phyloP scores from a whole-genome alignment of 305 asterid species.

The Rubia balearica region DNA sequence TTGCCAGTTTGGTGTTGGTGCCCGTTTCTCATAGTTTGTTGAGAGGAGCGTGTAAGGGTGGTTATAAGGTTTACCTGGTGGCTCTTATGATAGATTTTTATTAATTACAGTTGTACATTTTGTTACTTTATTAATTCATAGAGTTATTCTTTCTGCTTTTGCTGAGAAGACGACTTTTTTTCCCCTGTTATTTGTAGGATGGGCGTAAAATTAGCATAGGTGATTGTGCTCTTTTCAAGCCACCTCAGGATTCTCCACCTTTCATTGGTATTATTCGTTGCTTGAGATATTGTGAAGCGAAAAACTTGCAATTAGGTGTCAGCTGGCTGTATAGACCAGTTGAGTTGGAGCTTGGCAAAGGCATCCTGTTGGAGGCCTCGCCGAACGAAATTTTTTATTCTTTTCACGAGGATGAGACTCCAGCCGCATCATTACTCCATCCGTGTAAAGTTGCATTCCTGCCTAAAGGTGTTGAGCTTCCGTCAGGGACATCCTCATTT shows the following conservation, averaged over 20 bases:
- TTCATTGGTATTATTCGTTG: constrained; percentile 69
- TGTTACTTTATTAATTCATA: neutral
- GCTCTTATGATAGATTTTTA: neutral
- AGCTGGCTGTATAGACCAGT: constrained; percentile 95
- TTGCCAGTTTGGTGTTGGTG: no score
- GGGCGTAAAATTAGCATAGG: constrained; percentile 75
- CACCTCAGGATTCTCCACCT: constrained; percentile 76
- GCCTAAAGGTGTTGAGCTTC: constrained; percentile 83
- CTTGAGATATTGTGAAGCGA: constrained; percentile 39
- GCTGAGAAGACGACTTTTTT: neutral
- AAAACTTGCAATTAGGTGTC: constrained; percentile 53
- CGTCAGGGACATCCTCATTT: constrained; percentile 68
- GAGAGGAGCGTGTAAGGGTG: no score
- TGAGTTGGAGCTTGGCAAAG: constrained; percentile 76
- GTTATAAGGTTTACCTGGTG: neutral
- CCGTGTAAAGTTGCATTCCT: constrained; percentile 99
- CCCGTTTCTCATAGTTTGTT: no score
- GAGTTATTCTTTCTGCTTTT: constrained; percentile 1
- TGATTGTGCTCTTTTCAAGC: constrained; percentile 86
- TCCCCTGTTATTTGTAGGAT: constrained; percentile 41
- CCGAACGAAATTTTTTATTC: constrained; percentile 64
- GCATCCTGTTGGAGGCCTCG: constrained; percentile 53
- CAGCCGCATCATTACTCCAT: constrained; percentile 89
- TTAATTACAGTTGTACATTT: neutral
- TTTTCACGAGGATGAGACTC: constrained; percentile 55